Evolutionary conservation across 208 protist species (phyloP).

Genomic region (Histomonas meleagridis): DNA sequence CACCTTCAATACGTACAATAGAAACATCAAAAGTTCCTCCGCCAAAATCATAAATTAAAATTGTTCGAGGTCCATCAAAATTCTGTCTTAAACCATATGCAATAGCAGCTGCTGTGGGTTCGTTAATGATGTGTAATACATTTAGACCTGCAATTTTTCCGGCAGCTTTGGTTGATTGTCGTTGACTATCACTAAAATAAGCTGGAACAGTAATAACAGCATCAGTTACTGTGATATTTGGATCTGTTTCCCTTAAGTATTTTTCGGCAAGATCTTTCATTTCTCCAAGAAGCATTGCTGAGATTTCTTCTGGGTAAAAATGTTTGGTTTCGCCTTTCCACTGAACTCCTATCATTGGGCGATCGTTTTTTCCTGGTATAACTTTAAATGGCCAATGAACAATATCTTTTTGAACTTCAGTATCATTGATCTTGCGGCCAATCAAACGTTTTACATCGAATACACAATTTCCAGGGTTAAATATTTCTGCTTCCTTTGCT

Average conservation of each 20-base stretch:
- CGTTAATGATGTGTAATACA: conserved; percentile 97
- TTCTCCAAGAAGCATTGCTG: conserved; percentile 79
- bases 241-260: conserved; percentile 77
- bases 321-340: background rate
- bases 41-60: conserved; percentile 57
- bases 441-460: conserved; percentile 80
- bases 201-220: conserved; percentile 84
- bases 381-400: conserved; percentile 80
- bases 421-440: conserved; percentile 64
- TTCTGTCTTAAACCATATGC: conserved; percentile 88
- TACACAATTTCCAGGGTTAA: conserved; percentile 69
- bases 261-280: conserved; percentile 79
- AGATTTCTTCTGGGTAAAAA: conserved; percentile 84
- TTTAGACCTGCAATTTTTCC: conserved; percentile 74
- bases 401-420: conserved; percentile 73
- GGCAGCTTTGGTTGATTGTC: conserved; percentile 74
- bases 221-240: conserved; percentile 71
- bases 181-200: conserved; percentile 86
- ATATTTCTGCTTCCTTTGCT: conserved; percentile 69
- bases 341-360: conserved; percentile 69
- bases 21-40: conserved; percentile 78
- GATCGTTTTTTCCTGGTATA: conserved; percentile 62
- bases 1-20: conserved; percentile 86
- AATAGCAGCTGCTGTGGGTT: conserved; percentile 95
- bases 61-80: conserved; percentile 53